phyloP scores from a whole-genome alignment of 306 rosid species.

The Sophora flavescens region DNA sequence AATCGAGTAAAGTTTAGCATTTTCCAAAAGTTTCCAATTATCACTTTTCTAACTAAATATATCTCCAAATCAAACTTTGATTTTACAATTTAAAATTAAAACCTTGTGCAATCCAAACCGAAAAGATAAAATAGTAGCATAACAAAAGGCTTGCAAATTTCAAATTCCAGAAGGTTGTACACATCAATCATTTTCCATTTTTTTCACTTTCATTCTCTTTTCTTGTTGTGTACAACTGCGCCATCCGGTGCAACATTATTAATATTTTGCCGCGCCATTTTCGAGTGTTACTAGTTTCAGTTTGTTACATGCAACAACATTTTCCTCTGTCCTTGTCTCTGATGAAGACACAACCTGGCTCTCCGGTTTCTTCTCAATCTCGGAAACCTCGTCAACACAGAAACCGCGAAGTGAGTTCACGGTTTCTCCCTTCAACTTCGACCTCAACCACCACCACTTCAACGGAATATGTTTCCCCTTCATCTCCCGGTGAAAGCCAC shows the following conservation, averaged over 20 bases:
- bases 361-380: conserved; percentile 49
- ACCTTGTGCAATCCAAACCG: conserved; percentile 2
- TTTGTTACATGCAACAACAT: conserved; percentile 15
- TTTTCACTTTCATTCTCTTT: neutral
- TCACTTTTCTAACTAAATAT: too few species aligned
- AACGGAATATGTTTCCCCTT: conserved; percentile 41
- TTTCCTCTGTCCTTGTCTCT: neutral
- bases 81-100: neutral
- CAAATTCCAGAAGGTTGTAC: neutral
- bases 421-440: conserved; percentile 54
- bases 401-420: conserved; percentile 65
- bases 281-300: conserved; percentile 2
- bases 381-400: conserved; percentile 56
- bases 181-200: neutral
- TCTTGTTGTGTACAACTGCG: conserved; percentile 27
- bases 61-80: neutral
- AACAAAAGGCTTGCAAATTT: conserved; percentile 14
- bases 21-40: too few species aligned
- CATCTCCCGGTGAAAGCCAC: conserved; percentile 46
- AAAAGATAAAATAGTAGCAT: neutral
- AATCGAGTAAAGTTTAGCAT: too few species aligned
- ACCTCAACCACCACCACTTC: conserved; percentile 45
- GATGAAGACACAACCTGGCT: conserved; percentile 50
- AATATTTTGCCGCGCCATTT: conserved; percentile 42
- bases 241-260: conserved; percentile 34